These are phyloP conservation scores for Calonectria crousiana DNA, from an alignment of 2,329 filamentous ascomycete genomes.

Conservation along the genomic window DNA sequence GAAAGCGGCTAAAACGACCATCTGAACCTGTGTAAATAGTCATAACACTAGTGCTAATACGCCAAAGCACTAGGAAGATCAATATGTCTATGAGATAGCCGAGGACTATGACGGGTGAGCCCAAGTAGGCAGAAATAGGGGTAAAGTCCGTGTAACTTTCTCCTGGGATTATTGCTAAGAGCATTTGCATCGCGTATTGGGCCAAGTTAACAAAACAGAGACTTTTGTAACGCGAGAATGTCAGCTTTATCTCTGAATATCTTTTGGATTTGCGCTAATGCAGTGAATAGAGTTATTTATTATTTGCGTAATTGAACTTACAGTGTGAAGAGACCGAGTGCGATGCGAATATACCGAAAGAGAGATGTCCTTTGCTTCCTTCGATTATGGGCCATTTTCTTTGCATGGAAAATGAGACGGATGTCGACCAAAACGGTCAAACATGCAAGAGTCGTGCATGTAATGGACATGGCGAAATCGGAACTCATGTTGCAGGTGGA, in stretches of 20 bases:
- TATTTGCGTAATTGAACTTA: not conserved
- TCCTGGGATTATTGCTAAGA: rapidly evolving
- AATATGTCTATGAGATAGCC: not conserved
- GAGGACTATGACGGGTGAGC: not conserved
- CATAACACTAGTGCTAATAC: not conserved
- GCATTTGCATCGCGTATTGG: not conserved
- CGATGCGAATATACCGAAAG: not conserved
- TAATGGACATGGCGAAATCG: not conserved
- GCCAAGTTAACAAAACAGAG: not conserved
- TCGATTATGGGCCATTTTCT: not conserved
- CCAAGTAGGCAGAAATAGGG: not conserved
- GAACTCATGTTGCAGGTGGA: not conserved
- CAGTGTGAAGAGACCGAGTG: not conserved
- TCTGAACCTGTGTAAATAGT: not conserved
- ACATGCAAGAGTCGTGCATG: not conserved
- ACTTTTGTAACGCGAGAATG: not conserved
- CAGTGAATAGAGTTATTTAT: not conserved
- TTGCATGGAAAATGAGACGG: not conserved
- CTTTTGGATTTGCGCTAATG: not conserved
- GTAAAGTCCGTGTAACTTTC: too few relatives aligned
- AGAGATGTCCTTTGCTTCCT: not conserved
- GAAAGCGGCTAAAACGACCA: not conserved
- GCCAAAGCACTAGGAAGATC: not conserved
- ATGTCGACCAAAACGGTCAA: not conserved
- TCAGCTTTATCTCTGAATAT: not conserved